Evolutionary conservation across 495 filamentous ascomycete species (phyloP).

Genomic region (Aspergillus nidulans): DNA sequence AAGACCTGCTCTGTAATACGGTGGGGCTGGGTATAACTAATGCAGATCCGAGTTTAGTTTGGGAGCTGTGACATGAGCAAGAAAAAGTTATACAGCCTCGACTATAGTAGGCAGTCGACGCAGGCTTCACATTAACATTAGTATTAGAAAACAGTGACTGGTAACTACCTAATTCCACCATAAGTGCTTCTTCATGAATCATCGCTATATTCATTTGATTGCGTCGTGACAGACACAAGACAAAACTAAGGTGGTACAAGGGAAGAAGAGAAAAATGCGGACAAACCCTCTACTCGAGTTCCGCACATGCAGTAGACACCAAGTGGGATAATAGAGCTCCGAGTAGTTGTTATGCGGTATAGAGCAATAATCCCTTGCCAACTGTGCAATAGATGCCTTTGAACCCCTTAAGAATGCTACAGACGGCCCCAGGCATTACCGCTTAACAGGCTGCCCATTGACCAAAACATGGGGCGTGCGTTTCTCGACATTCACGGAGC

Average conservation of each 20-base stretch:
- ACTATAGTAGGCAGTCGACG: background rate
- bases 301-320: constrained; percentile 13
- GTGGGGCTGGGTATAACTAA: too few relatives aligned
- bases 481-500: constrained; percentile 31
- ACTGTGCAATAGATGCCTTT: too few relatives aligned
- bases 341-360: background rate
- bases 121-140: constrained; percentile 22
- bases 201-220: constrained; percentile 23
- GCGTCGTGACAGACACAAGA: constrained; percentile 11
- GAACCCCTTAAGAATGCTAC: too few relatives aligned
- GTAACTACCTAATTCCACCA: constrained; percentile 1
- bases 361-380: too few relatives aligned
- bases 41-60: too few relatives aligned
- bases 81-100: too few relatives aligned
- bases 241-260: constrained; percentile 12
- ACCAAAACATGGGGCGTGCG: constrained; percentile 33
- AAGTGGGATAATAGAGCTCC: background rate
- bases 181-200: constrained; percentile 20
- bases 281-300: constrained; percentile 7
- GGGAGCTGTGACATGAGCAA: too few relatives aligned
- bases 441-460: constrained; percentile 34
- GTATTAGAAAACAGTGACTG: constrained; percentile 12
- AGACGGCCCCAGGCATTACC: background rate
- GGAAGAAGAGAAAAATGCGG: constrained; percentile 7
- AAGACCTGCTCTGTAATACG: too few relatives aligned